phyloP scores from a whole-genome alignment of 1,284 basidiomycete genomes.

The Trichosporon sp. region DNA sequence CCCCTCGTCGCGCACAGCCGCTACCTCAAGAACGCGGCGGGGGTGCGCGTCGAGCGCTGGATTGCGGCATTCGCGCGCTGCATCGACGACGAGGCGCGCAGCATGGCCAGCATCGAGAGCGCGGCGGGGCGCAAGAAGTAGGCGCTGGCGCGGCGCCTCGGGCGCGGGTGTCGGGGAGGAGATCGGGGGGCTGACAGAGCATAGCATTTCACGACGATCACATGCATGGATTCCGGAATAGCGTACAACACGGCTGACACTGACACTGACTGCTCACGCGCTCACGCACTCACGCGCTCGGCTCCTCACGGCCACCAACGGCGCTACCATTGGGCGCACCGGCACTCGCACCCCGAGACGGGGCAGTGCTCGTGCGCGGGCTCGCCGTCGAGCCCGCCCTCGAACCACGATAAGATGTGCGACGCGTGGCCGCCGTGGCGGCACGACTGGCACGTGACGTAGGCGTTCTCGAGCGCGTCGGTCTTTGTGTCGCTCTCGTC shows the following conservation, averaged over 20 bases:
- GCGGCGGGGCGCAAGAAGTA: slow-evolving; percentile 9
- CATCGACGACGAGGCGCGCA: slow-evolving; percentile 49
- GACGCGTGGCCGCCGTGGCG: slow-evolving; percentile 48
- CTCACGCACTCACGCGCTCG: neutral
- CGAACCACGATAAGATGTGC: slow-evolving; percentile 46
- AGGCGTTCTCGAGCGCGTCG: slow-evolving; percentile 43
- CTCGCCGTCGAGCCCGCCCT: slow-evolving; percentile 42
- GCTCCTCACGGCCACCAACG: neutral
- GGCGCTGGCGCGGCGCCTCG: neutral
- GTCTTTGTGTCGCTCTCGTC: slow-evolving; percentile 12
- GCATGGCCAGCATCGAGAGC: neutral
- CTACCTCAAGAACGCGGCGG: slow-evolving; percentile 51
- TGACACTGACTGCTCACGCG: neutral
- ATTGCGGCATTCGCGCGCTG: slow-evolving; percentile 66
- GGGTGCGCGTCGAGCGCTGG: slow-evolving; percentile 34
- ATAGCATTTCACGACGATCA: neutral
- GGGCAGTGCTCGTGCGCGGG: slow-evolving; percentile 41
- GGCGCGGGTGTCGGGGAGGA: neutral
- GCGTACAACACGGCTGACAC: neutral
- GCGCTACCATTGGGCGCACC: slow-evolving; percentile 35
- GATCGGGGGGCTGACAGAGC: too few species aligned
- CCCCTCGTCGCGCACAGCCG: slow-evolving; percentile 86
- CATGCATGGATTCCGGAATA: neutral
- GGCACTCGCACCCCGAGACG: slow-evolving; percentile 45
- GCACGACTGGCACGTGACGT: slow-evolving; percentile 48